Conservation (phyloP, 352 stramenopile species). For the Phytophthora kernoviae region DNA sequence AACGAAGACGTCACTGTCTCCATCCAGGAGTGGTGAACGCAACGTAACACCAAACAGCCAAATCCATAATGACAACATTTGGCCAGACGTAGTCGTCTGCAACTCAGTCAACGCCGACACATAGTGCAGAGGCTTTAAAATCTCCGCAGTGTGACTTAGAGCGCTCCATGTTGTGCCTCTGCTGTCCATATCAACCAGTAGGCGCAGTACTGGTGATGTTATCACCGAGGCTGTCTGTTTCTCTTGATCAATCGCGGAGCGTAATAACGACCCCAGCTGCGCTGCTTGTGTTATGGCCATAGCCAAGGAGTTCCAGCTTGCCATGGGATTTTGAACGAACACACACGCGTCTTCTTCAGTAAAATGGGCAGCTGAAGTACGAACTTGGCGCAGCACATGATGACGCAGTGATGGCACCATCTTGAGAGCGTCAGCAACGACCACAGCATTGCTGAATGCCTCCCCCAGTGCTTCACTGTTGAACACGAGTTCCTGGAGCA, state of each 20-base stretch:
- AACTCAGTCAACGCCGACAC: slow-evolving; percentile 33
- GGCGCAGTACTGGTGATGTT: slow-evolving; percentile 9
- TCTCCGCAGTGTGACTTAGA: slow-evolving; percentile 24
- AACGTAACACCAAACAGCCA: slow-evolving; percentile 35
- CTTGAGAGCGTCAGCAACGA: slow-evolving; percentile 25
- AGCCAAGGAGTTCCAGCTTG: slow-evolving; percentile 34
- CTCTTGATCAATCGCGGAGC: slow-evolving; percentile 24
- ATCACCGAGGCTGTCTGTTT: not conserved
- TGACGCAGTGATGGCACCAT: slow-evolving; percentile 21
- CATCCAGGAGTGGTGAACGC: slow-evolving; percentile 36
- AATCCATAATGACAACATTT: slow-evolving; percentile 39
- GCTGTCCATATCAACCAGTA: slow-evolving; percentile 21
- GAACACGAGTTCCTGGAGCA: slow-evolving; percentile 29
- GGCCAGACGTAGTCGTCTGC: slow-evolving; percentile 33
- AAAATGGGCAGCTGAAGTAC: not conserved
- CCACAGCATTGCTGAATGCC: slow-evolving; percentile 26
- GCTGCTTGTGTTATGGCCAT: slow-evolving; percentile 28
- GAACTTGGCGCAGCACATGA: slow-evolving; percentile 15
- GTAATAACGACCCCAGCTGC: slow-evolving; percentile 22
- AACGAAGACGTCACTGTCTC: slow-evolving; percentile 14
- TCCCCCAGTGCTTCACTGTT: slow-evolving; percentile 28
- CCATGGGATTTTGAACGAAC: slow-evolving; percentile 17
- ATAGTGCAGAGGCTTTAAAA: slow-evolving; percentile 35
- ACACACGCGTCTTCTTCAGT: not conserved
- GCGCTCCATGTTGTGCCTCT: slow-evolving; percentile 27